phyloP scores from a whole-genome alignment of 805 yeast species.

The Yarrowia sp. region DNA sequence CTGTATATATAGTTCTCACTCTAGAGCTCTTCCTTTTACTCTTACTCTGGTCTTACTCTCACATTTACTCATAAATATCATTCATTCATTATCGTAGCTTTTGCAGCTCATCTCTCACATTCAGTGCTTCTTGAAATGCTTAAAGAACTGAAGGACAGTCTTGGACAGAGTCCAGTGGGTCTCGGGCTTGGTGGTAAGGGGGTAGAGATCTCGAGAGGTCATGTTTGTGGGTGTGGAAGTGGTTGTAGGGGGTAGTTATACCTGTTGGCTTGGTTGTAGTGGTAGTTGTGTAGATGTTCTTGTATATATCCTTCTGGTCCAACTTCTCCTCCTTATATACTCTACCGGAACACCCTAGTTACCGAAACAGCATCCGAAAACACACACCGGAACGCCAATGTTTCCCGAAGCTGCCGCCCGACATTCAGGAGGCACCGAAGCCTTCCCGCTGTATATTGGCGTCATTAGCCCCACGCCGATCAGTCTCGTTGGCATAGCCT shows the following conservation, averaged over 20 bases:
- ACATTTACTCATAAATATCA: neutral
- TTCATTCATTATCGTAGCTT: neutral
- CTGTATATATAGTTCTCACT: no score
- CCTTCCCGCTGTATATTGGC: neutral
- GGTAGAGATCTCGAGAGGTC: conserved; percentile 13
- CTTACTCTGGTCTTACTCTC: no score
- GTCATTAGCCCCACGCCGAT: neutral
- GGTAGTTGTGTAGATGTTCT: no score
- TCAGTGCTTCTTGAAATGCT: neutral
- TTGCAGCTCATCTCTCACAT: no score
- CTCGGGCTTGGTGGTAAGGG: conserved; percentile 1
- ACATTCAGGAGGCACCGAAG: neutral
- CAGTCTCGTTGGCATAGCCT: neutral
- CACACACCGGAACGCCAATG: neutral
- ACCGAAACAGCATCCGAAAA: neutral
- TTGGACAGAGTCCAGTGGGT: neutral
- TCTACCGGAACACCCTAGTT: neutral
- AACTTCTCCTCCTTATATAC: neutral
- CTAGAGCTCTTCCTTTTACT: no score
- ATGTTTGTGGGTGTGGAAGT: neutral
- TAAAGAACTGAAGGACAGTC: neutral
- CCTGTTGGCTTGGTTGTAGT: no score
- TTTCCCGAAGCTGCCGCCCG: neutral
- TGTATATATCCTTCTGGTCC: no score
- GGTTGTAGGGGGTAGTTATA: neutral